Evolutionary conservation across 306 rosid genomes (phyloP), one percentile per base, ranked within the genome.

Genomic region (Trichosanthes cucumerina): DNA sequence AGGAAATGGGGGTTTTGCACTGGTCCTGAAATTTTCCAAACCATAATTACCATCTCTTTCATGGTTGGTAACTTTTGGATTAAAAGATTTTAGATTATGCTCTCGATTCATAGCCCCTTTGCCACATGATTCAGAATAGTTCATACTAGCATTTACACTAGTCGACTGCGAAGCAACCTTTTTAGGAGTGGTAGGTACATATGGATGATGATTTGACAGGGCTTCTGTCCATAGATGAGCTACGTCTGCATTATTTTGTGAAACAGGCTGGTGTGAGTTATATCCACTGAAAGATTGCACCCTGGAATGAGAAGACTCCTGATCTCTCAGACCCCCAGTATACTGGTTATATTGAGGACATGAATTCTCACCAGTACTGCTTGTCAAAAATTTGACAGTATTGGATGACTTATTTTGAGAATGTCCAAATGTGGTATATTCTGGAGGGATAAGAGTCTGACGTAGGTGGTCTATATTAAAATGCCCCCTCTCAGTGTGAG

Each of bases 181-280:
- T 80, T 82, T 87, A 69, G 88, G 86, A 58, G 75, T 58, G 79
- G 81, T 87, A 83, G 84, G 84, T 28, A 86, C 87, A 23, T 79
- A 19, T 74, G 95, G 84, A 50, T 72, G 65, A 28, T 81, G 91
- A 73, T 79, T 85, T n/a, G 90, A 63, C 36, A 79, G 54, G 87
- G 80, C 56, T 75, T 93, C 78, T 85, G 90, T 80, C 94, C 97
- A 89, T 60, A 87, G 78, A 76, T 78, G 88, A 83, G 93, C 86
- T 82, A 88, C 87, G 75, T 88, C 93, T 81, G 82, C 90, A 81
- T 81, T 84, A 57, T 83, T 78, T 57, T 69, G 89, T 47, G 91
- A 77, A 86, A 86, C 87, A 66, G 87, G 84, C 78, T 69, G 89
- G 78, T 88, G 89, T 10, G 82, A 59, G 78, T 89, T 82, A 81